These are phyloP conservation scores for Rhazya stricta DNA, from an alignment of 257 asterid genomes.

Conservation along the genomic window DNA sequence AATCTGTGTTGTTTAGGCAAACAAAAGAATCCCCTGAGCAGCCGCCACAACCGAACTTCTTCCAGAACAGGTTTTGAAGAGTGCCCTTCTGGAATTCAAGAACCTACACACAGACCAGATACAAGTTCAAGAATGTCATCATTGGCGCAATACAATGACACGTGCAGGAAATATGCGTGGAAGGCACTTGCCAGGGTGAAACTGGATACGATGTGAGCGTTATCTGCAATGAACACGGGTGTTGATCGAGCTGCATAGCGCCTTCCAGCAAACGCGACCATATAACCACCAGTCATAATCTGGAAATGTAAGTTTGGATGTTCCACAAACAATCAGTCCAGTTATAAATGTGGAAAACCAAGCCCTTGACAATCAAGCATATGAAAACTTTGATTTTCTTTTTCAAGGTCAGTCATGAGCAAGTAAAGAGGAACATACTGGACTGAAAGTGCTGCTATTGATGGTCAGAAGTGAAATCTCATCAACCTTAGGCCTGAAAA, in stretches of 20 bases:
- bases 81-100: constrained; percentile 82
- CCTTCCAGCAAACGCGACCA: constrained; percentile 96
- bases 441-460: constrained; percentile 47
- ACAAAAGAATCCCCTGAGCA: constrained; percentile 50
- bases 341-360: neutral
- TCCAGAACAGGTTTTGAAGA: constrained; percentile 78
- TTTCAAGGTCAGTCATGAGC: neutral
- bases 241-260: constrained; percentile 78
- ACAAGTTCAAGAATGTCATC: neutral
- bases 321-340: neutral
- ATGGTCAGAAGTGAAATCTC: constrained; percentile 89
- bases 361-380: neutral
- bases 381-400: neutral
- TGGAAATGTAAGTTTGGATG: constrained; percentile 17
- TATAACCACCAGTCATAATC: constrained; percentile 57
- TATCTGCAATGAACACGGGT: constrained; percentile 71
- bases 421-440: constrained; percentile 27
- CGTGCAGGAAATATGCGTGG: neutral
- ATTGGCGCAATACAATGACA: neutral
- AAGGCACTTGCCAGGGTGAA: constrained; percentile 65
- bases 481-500: constrained; percentile 86
- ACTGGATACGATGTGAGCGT: constrained; percentile 53
- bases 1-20: constrained; percentile 78
- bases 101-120: constrained; percentile 35
- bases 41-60: constrained; percentile 65